Base-by-base conservation (phyloP, 805 yeast genomes). In the Starmerella bombi region DNA sequence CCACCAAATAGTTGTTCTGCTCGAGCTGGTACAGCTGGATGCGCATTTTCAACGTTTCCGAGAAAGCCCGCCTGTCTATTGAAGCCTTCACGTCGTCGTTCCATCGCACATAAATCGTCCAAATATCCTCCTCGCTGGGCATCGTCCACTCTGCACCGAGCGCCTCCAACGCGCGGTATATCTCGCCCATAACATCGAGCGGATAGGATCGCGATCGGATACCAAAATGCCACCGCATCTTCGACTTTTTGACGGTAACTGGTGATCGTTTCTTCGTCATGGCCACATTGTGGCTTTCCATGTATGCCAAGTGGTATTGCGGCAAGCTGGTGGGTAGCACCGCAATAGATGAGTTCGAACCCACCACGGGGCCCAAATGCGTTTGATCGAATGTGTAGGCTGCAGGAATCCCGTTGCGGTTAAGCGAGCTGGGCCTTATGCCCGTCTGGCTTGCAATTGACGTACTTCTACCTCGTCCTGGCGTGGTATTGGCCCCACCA, bases 191-290 rank as follows among this genome's bases (percentile, higher is more conserved):
- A 3, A 91, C 98, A 60, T 91, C 98, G 52, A 91, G 67, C 25
- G 98, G 97, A 58, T 91, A 91, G 1, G 95, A 83, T 54, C 96
- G 71, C 7, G 95, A 84, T 57, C 98, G 70, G 45, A 91, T 91
- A 50, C 98, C 98, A 57, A 91, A 91, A 66, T 91, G 98, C 98
- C 98, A 91, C 61, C 94, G 76, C 5, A 94, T 83, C 61, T 85
- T 88, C 46, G 88, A 80, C 59, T 83, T 84, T 59, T 88, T 85
- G 35, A 80, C 69, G 19, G 77, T 69, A 17, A 76, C 48, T 7
- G 66, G 64, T 23, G 56, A 51, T 29, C 57, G 52, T 42, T 60
- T 57, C 46, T 59, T 59, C 0, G 72, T 61, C 38, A 75, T 70
- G 6, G 74, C 63, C 32, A 64, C 65, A 1, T 72, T 71, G 35